Percentiles rank a stretch among this genome's conserved stretches.
phyloP scores from a whole-genome alignment of 495 filamentous ascomycete genomes.

The Neurospora sp. region DNA sequence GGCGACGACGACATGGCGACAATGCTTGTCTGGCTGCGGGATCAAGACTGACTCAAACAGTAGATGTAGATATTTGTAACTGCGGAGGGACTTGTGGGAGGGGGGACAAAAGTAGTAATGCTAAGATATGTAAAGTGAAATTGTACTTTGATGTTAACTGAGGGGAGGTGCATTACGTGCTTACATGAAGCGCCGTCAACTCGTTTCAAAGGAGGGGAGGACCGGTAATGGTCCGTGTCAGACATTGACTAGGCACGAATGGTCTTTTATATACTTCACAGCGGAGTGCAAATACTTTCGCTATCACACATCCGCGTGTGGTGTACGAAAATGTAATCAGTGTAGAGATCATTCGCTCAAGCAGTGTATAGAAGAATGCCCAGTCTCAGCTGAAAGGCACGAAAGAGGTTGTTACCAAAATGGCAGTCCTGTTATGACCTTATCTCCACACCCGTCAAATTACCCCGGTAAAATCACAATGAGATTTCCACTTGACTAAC shows the following conservation, averaged over 20 bases:
- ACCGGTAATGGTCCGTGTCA: no score
- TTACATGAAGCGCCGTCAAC: not conserved
- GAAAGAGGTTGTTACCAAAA: no score
- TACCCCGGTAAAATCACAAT: not conserved
- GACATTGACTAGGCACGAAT: not conserved
- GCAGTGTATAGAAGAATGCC: not conserved
- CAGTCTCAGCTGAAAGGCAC: not conserved
- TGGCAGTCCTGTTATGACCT: no score
- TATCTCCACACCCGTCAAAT: slow-evolving; percentile 1
- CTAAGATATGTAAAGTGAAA: slow-evolving; percentile 1
- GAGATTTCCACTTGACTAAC: no score
- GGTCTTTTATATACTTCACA: not conserved
- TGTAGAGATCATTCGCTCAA: no score
- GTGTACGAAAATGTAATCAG: no score
- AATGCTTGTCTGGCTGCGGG: not conserved
- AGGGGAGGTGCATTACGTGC: not conserved
- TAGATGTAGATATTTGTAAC: no score
- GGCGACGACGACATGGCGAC: not conserved
- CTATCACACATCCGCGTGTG: no score
- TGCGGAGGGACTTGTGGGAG: not conserved
- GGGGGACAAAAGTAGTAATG: not conserved
- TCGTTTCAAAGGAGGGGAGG: no score
- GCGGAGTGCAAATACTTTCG: no score
- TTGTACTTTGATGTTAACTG: no score
- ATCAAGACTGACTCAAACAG: no score